Conservation (phyloP, 495 filamentous ascomycete species). For the Aspergillus heteromorphus region DNA sequence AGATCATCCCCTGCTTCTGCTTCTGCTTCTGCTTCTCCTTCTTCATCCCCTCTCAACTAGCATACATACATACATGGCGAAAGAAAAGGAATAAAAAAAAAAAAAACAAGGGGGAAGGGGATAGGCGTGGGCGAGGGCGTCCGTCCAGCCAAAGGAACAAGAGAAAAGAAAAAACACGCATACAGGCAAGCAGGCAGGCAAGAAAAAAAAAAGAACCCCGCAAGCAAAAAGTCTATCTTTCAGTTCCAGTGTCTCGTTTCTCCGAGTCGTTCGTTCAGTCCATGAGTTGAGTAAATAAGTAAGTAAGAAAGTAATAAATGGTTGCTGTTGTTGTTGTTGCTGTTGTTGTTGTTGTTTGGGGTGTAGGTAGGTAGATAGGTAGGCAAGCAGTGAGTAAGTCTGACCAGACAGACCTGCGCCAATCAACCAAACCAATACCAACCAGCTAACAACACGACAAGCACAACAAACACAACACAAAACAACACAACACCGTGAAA, state of each 20-base stretch:
- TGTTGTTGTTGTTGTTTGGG: too few species aligned
- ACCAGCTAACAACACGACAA: neutral
- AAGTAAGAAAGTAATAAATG: neutral
- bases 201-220: neutral
- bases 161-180: neutral
- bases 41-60: neutral
- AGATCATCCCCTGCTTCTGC: too few species aligned
- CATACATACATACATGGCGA: neutral
- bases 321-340: too few species aligned
- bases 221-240: neutral
- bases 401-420: neutral
- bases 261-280: neutral
- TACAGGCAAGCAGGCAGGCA: too few species aligned
- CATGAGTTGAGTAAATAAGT: neutral
- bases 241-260: neutral
- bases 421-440: too few species aligned
- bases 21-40: too few species aligned
- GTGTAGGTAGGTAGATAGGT: neutral
- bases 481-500: neutral
- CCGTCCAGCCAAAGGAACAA: neutral
- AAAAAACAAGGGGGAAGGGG: neutral
- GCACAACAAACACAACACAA: neutral
- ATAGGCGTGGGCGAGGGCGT: neutral
- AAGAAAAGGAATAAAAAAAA: neutral
- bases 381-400: too few species aligned